Evolutionary conservation across 2,329 filamentous ascomycete genomes (phyloP), one percentile per base, ranked within the genome.

Genomic region (Fusarium sacchari): DNA sequence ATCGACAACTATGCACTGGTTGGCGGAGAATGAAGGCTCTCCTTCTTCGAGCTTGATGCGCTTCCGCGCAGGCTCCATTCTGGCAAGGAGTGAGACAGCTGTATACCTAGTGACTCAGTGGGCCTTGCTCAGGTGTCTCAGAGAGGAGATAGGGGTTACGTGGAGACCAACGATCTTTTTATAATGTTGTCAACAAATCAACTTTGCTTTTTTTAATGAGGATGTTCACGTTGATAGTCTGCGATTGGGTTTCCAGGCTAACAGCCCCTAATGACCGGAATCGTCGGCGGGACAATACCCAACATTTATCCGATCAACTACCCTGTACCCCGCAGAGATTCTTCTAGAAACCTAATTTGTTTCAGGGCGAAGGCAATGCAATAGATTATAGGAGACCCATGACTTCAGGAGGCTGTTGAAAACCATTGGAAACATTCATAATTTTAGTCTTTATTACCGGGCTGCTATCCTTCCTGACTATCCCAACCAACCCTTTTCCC

Each of bases 401-500:
- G 14, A 22, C 9, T 17, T 8, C 3, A 17, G 5, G 10, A 17
- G 28, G 8, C n/a, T 22, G 20, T 0, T 12, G 14, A 3, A 30
- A 20, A 15, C 4, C 10, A 30, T n/a, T 9, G 6, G 13, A 49
- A 5, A 7, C 3, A 4, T 17, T n/a, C 10, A 7, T 6, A 11
- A 12, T 5, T 12, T 17, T 9, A 12, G 20, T 28, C n/a, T n/a
- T n/a, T n/a, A n/a, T n/a, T n/a, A n/a, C n/a, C n/a, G n/a, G n/a
- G n/a, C n/a, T n/a, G 3, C 12, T 28, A 46, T 15, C 2, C 4
- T 32, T 49, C 2, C 7, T 15, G 18, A 18, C 14, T 12, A n/a
- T n/a, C 1, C 7, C 3, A n/a, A 7, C 36, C 10, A 36, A 12
- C 14, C 20, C 11, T 5, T n/a, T 30, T 8, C 11, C 20, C 0